Conservation (phyloP, 2,329 filamentous ascomycete species). For the Diplocarpon mali region DNA sequence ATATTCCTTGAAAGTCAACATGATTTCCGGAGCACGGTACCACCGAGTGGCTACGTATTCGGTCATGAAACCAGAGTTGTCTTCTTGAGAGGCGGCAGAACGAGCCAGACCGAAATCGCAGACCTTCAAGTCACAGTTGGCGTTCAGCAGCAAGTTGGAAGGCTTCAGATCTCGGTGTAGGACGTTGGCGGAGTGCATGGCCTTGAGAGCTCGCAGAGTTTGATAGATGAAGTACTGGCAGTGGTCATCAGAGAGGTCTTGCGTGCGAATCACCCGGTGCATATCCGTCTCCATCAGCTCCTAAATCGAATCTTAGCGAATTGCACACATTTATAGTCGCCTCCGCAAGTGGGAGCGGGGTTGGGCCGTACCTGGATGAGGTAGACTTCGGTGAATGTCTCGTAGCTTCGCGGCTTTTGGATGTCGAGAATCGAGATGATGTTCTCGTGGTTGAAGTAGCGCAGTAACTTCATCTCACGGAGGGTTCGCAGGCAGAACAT, state of each 20-base stretch:
- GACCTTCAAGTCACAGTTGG: constrained; percentile 97
- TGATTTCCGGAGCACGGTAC: constrained; percentile 98
- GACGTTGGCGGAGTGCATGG: constrained; percentile 98
- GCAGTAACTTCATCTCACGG: constrained; percentile 96
- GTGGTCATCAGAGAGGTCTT: constrained; percentile 96
- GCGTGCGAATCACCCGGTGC: constrained; percentile 96
- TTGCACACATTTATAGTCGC: background rate
- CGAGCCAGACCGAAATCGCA: constrained; percentile 96
- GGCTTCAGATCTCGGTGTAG: constrained; percentile 96
- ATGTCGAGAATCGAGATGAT: constrained; percentile 99
- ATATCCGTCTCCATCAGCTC: constrained; percentile 99
- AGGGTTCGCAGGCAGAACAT: constrained; percentile 97
- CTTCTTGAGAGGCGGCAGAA: constrained; percentile 91
- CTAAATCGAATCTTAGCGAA: constrained; percentile 33
- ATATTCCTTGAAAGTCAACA: constrained; percentile 99
- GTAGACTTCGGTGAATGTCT: constrained; percentile 95
- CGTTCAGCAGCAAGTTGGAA: constrained; percentile 91
- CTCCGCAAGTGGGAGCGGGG: background rate
- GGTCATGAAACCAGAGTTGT: constrained; percentile 99
- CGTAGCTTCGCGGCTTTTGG: constrained; percentile 92
- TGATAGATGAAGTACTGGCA: constrained; percentile 99
- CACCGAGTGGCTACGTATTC: constrained; percentile 99
- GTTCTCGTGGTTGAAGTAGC: constrained; percentile 99
- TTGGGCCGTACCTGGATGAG: constrained; percentile 67
- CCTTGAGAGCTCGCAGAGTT: constrained; percentile 91